A percentile compares a stretch with the other conserved stretches of the same genome.
These are phyloP conservation scores for Solanum sparsipilum DNA, from an alignment of 257 asterid genomes.

Conservation along the genomic window DNA sequence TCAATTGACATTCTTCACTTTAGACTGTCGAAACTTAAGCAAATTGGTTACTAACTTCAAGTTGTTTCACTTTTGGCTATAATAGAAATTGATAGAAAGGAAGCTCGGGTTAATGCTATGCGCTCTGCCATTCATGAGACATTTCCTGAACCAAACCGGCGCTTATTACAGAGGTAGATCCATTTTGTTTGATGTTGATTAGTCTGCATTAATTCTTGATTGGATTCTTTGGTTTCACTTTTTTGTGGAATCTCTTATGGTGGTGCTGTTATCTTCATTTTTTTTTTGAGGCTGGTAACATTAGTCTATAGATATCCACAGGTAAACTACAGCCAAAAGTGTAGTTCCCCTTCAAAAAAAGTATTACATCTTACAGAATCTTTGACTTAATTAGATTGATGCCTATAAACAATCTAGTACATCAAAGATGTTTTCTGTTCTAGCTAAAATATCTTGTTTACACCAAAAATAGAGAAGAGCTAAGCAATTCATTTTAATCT, in stretches of 20 bases:
- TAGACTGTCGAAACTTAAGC: not conserved
- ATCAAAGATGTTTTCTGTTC: no score
- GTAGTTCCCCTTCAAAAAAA: no score
- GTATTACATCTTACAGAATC: no score
- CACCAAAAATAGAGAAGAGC: no score
- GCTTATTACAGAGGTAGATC: constrained; percentile 77
- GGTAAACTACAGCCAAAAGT: no score
- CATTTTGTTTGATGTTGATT: not conserved
- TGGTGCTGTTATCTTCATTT: not conserved
- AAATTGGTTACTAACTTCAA: not conserved
- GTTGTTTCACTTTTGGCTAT: constrained; percentile 11
- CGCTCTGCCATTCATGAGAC: constrained; percentile 79
- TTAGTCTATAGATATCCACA: no score
- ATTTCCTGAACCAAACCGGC: constrained; percentile 90
- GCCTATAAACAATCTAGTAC: no score
- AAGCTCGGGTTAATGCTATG: constrained; percentile 69
- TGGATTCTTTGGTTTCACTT: not conserved
- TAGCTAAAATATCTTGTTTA: no score
- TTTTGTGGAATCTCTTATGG: not conserved
- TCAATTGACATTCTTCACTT: not conserved
- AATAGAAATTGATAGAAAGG: constrained; percentile 70
- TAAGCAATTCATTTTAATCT: no score
- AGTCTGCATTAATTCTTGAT: not conserved
- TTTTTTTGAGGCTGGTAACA: no score
- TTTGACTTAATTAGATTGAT: no score